Percentiles rank a stretch among this genome's conserved stretches.
Conservation (phyloP, 257 asterid genomes). For the Rhazya stricta region DNA sequence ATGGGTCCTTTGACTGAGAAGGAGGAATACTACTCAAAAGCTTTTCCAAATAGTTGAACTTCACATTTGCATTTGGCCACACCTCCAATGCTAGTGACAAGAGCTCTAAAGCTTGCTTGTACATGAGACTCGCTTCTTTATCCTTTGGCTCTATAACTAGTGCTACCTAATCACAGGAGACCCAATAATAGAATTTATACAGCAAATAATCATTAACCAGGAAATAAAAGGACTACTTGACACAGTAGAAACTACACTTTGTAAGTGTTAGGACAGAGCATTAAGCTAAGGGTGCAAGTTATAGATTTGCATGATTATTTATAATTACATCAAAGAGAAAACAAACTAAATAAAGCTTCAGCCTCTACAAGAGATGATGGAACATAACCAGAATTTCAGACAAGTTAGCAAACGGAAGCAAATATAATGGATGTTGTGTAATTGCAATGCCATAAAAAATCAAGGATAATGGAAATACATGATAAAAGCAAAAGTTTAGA, state of each 20-base stretch:
- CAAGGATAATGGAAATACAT: neutral
- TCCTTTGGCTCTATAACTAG: constrained; percentile 98
- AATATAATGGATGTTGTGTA: neutral
- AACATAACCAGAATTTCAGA: neutral
- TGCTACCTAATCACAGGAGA: constrained; percentile 56
- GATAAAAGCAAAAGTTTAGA: neutral
- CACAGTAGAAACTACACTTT: neutral
- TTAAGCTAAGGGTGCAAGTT: neutral
- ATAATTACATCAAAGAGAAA: neutral
- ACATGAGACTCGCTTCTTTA: constrained; percentile 95
- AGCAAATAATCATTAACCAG: neutral
- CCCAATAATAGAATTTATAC: neutral
- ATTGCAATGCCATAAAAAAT: neutral
- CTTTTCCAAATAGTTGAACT: constrained; percentile 96
- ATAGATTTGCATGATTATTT: neutral
- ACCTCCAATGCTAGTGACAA: constrained; percentile 96
- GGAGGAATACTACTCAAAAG: constrained; percentile 89
- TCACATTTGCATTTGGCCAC: constrained; percentile 99
- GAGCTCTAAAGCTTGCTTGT: constrained; percentile 96
- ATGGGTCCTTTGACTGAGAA: constrained; percentile 98
- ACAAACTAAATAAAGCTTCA: neutral
- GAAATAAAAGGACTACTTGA: neutral
- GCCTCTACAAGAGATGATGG: too few species aligned
- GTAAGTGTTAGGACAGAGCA: neutral
- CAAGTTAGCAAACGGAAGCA: neutral